Conservation (phyloP, 192 early-diverging fungal genomes). For the Coemansia aciculifera region DNA sequence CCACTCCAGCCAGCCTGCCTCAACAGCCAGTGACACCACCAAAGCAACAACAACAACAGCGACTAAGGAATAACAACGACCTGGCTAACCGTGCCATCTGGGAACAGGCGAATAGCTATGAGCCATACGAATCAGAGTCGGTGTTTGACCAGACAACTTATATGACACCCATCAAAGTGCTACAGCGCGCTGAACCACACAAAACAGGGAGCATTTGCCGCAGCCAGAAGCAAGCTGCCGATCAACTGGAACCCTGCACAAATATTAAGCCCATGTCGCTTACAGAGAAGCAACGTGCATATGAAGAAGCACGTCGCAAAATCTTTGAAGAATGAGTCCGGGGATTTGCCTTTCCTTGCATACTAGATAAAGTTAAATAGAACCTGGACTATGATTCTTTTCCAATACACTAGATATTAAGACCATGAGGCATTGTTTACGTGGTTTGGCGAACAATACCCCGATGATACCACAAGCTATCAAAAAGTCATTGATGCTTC, state of each 20-base stretch:
- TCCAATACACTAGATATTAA: neutral
- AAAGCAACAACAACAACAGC: neutral
- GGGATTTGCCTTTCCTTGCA: neutral
- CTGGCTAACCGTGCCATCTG: neutral
- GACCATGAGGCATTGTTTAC: neutral
- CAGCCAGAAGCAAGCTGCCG: neutral
- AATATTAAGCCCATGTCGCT: constrained; percentile 1
- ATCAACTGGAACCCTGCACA: neutral
- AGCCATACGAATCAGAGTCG: neutral
- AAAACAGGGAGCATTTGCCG: neutral
- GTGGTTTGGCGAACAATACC: neutral
- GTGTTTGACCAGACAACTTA: neutral
- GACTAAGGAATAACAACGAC: neutral
- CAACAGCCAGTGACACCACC: neutral
- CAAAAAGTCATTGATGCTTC: neutral
- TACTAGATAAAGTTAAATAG: neutral
- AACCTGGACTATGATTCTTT: neutral
- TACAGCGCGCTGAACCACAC: neutral
- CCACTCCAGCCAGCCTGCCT: neutral
- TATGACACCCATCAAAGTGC: neutral
- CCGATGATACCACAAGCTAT: neutral
- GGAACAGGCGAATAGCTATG: neutral
- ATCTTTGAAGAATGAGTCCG: constrained; percentile 6
- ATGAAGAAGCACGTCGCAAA: constrained; percentile 7
- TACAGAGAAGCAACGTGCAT: constrained; percentile 17